A percentile compares a stretch with the other conserved stretches of the same genome.
Conservation (phyloP, 2,329 filamentous ascomycete genomes). For the Penicillium sp. region DNA sequence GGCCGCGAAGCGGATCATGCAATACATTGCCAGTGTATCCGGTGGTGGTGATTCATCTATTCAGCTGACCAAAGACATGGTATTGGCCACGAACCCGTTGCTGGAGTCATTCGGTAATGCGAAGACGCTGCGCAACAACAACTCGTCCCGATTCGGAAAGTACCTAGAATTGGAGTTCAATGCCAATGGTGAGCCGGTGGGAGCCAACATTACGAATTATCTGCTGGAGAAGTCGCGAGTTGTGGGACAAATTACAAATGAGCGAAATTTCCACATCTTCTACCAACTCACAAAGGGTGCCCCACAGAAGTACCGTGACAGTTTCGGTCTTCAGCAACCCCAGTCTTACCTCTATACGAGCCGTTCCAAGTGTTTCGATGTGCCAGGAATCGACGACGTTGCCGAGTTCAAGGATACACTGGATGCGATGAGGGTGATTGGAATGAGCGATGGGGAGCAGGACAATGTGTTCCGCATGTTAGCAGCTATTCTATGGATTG, state of each 20-base stretch:
- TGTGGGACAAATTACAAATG: slow-evolving; percentile 89
- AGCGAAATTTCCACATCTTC: slow-evolving; percentile 99
- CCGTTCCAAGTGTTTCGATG: slow-evolving; percentile 89
- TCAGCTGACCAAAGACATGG: slow-evolving; percentile 98
- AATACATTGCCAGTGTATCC: slow-evolving; percentile 97
- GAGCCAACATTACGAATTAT: slow-evolving; percentile 98
- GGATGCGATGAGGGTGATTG: slow-evolving; percentile 93
- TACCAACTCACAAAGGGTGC: slow-evolving; percentile 98
- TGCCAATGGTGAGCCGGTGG: slow-evolving; percentile 81
- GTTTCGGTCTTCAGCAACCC: slow-evolving; percentile 87
- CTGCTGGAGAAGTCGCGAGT: slow-evolving; percentile 93
- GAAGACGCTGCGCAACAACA: slow-evolving; percentile 97
- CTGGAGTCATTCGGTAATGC: slow-evolving; percentile 98
- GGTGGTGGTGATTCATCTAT: slow-evolving; percentile 82
- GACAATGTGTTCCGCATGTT: slow-evolving; percentile 97
- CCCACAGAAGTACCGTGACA: slow-evolving; percentile 78
- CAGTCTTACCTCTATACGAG: slow-evolving; percentile 94
- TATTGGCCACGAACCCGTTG: slow-evolving; percentile 93
- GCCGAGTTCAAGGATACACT: slow-evolving; percentile 88
- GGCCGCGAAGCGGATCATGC: slow-evolving; percentile 97
- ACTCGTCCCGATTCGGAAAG: slow-evolving; percentile 97
- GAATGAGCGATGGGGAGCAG: slow-evolving; percentile 81
- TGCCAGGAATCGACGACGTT: slow-evolving; percentile 88
- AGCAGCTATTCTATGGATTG: slow-evolving; percentile 86
- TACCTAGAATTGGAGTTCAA: slow-evolving; percentile 98